Conservation (phyloP, 257 asterid genomes). For the Fraxinus quadrangulata region DNA sequence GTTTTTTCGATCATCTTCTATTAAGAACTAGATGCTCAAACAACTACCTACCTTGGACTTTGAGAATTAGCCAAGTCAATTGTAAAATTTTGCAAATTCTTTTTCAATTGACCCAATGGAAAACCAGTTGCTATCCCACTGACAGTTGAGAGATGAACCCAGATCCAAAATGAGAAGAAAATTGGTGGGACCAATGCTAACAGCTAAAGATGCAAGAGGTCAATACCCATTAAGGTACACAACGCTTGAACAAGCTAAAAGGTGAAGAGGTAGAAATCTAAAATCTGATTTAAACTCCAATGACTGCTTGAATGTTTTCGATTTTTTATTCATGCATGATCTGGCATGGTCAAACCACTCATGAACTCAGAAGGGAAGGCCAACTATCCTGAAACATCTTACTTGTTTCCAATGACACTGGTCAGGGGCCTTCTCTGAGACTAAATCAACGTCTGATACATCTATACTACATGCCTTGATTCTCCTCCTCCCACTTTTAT, state of each 20-base stretch:
- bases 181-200: neutral
- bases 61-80: neutral
- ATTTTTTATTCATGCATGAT: neutral
- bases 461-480: neutral
- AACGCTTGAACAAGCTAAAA: neutral
- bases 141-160: neutral
- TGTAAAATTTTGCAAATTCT: neutral
- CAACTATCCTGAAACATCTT: neutral
- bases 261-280: neutral
- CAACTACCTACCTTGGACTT: neutral
- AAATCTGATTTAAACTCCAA: neutral
- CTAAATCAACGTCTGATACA: neutral
- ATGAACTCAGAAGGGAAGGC: neutral
- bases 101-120: neutral
- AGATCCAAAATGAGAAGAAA: neutral
- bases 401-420: neutral
- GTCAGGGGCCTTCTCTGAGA: neutral
- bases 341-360: neutral
- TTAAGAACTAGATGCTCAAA: neutral
- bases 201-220: neutral
- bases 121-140: neutral
- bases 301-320: neutral
- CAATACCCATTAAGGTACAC: neutral
- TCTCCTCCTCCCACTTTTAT: neutral
- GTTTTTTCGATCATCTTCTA: neutral